These are phyloP conservation scores for Phaeosphaeriaceae sp. DNA, from an alignment of 2,329 filamentous ascomycete species.

Conservation along the genomic window DNA sequence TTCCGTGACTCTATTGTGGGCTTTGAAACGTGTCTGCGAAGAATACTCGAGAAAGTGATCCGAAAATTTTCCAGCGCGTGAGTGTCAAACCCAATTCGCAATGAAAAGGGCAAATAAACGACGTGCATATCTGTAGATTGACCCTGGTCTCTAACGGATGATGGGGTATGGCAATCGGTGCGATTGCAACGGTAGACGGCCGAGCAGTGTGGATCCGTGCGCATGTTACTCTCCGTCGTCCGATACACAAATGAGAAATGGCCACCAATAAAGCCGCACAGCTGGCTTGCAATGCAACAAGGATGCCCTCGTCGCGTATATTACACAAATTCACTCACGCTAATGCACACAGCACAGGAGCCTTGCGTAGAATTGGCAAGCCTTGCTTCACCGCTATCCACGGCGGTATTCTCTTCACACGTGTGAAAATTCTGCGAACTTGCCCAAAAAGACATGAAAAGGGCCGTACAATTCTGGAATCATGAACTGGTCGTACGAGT, in stretches of 20 bases:
- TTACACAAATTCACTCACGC: neutral
- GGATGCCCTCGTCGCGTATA: neutral
- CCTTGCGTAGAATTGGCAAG: neutral
- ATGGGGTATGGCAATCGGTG: neutral
- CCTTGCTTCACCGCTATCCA: neutral
- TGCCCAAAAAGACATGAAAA: neutral
- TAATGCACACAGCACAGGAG: neutral
- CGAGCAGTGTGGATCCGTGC: neutral
- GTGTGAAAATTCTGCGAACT: neutral
- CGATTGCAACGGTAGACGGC: neutral
- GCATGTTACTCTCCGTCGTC: neutral
- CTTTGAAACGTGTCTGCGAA: neutral
- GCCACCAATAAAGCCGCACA: neutral
- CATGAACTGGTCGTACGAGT: neutral
- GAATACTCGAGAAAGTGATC: neutral
- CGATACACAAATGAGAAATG: neutral
- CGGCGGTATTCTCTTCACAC: neutral
- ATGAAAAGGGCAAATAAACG: too few relatives aligned
- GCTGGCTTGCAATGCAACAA: neutral
- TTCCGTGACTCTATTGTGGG: neutral
- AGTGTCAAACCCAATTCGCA: too few relatives aligned
- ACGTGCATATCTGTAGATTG: neutral
- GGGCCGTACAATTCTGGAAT: neutral
- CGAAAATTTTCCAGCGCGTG: neutral
- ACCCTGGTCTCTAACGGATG: neutral